These are phyloP conservation scores for Hypoxylon sp. DNA, from an alignment of 2,329 filamentous ascomycete species.

Conservation along the genomic window DNA sequence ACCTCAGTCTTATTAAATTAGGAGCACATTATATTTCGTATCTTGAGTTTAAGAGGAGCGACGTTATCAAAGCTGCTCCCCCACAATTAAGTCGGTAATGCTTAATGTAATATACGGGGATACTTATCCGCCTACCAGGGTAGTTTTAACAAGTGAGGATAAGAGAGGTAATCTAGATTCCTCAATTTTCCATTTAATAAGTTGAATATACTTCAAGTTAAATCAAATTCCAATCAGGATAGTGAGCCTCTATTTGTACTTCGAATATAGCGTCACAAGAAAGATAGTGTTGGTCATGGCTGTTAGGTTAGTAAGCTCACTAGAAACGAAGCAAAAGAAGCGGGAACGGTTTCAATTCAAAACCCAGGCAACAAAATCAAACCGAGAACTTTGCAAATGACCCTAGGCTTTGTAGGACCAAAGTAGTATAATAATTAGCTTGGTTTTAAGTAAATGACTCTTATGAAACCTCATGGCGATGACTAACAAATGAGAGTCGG, in stretches of 20 bases:
- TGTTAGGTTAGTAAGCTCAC: no score
- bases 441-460: background rate
- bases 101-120: constrained; percentile 34
- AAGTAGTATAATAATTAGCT: background rate
- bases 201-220: background rate
- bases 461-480: background rate
- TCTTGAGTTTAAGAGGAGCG: constrained; percentile 11
- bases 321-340: background rate
- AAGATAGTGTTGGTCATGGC: no score
- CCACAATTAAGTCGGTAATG: constrained; percentile 32
- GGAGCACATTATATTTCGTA: background rate
- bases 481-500: constrained; percentile 1
- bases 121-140: constrained; percentile 9
- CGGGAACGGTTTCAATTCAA: background rate
- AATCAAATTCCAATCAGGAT: background rate
- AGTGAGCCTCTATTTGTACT: background rate
- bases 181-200: background rate
- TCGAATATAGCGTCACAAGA: no score
- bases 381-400: background rate
- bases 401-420: background rate
- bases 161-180: background rate
- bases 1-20: background rate
- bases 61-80: constrained; percentile 20
- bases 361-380: background rate
- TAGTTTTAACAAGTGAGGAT: background rate